Base-by-base conservation (phyloP, 2,329 filamentous ascomycete species). In the Graphiopsis chlorocephala region DNA sequence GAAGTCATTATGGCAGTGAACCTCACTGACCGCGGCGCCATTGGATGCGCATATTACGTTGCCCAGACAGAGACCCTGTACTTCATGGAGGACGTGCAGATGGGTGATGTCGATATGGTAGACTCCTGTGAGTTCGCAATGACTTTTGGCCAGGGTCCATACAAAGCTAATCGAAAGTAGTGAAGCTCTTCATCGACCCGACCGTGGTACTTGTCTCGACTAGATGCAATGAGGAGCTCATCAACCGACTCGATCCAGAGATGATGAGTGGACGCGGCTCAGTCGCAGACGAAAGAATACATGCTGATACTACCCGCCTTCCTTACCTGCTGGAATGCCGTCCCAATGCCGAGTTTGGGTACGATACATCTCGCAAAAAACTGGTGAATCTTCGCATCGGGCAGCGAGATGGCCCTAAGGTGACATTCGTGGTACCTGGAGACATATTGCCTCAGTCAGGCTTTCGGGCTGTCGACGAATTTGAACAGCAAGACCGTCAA, bases 21-120 rank as follows among this genome's bases (percentile, higher is more conserved):
- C 65, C 82, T 94, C 74, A 87, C 84, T 67, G 84, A 88, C n/a
- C 84, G 86, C 31, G 87, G 85, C 0, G 88, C 84, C 0, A 82
- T 97, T 20, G 94, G 94, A 0, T 97, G 93, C 75, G 89, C 91
- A 53, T 96, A 94, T 73, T 97, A 94, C 73, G 81, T 89, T 55
- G 87, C 88, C 6, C 79, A 83, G 28, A 86, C 92, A 45, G 88
- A 91, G 71, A 86, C 83, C 38, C 77, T 97, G 3, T 89, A 86
- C 65, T 82, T 97, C 50, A 88, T 96, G 73, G 88, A 94, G 73
- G 93, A 97, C 69, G 83, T 91, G 11, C 82, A 85, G 17, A 82
- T 87, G 69, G 89, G 88, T 4, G 88, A 86, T n/a, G 75, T 86
- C n/a, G 88, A 91, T 38, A 79, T 89, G 14, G 72, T 84, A 15